A percentile compares a stretch with the other conserved stretches of the same genome.
Conservation (phyloP, 2,329 filamentous ascomycete genomes). For the Aspergillus tubingensis region DNA sequence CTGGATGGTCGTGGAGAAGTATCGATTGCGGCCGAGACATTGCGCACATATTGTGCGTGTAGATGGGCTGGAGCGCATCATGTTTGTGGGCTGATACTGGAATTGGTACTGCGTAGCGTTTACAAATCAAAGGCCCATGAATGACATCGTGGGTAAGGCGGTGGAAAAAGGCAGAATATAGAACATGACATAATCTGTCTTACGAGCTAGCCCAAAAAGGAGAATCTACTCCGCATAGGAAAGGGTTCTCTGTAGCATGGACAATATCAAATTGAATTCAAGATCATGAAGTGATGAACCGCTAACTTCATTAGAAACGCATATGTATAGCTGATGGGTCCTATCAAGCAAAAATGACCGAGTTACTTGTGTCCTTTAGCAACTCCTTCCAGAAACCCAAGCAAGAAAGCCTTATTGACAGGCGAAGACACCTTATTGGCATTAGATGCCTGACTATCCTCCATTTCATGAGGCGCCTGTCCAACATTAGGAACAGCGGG, state of each 20-base stretch:
- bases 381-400: constrained; percentile 69
- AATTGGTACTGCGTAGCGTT: constrained; percentile 16
- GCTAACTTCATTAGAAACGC: neutral
- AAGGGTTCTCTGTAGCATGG: neutral
- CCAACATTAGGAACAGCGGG: constrained; percentile 22
- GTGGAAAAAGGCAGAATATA: constrained; percentile 28
- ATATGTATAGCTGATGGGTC: neutral
- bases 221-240: neutral
- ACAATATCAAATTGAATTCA: neutral
- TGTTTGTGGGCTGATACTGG: constrained; percentile 17
- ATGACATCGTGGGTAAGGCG: constrained; percentile 31
- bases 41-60: constrained; percentile 31
- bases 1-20: constrained; percentile 34
- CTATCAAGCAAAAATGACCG: neutral
- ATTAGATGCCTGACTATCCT: constrained; percentile 55
- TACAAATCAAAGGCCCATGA: constrained; percentile 26
- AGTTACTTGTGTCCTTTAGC: constrained; percentile 45
- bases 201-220: neutral
- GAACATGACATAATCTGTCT: constrained; percentile 13
- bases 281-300: neutral
- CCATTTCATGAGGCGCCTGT: constrained; percentile 23
- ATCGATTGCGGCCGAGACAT: constrained; percentile 29
- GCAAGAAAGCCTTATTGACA: constrained; percentile 72
- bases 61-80: constrained; percentile 35
- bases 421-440: constrained; percentile 54